Evolutionary conservation across 345 rosid species (phyloP).

Genomic region (Punica granatum): DNA sequence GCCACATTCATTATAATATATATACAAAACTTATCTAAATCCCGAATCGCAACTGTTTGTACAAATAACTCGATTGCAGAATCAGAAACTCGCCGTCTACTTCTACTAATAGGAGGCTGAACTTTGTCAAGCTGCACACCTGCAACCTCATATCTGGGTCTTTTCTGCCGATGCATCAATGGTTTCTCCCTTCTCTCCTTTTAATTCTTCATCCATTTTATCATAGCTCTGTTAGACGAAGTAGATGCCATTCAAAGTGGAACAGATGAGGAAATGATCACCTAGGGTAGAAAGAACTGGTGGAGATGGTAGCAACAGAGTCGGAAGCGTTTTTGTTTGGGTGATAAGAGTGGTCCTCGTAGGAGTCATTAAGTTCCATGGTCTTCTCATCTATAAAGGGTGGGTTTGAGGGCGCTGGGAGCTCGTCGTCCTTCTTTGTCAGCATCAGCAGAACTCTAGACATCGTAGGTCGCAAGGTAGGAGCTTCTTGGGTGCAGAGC

Average conservation of each 20-base stretch:
- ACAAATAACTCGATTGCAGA: neutral
- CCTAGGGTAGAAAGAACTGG: conserved; percentile 74
- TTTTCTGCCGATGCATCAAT: neutral
- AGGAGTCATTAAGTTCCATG: conserved; percentile 57
- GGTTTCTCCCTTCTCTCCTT: neutral
- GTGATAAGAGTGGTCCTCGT: conserved; percentile 28
- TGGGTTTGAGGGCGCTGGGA: conserved; percentile 69
- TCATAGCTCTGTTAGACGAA: neutral
- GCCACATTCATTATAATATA: neutral
- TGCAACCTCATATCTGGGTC: neutral
- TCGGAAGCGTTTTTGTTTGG: conserved; percentile 33
- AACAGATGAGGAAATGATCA: conserved; percentile 19
- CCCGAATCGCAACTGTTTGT: neutral
- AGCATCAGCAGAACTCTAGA: conserved; percentile 67
- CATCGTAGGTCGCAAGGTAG: conserved; percentile 72
- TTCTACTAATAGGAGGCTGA: neutral
- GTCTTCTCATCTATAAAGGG: conserved; percentile 80
- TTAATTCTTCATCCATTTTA: neutral
- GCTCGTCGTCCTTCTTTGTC: conserved; percentile 49
- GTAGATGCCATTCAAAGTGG: neutral
- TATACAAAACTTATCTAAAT: neutral
- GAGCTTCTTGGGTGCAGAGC: conserved; percentile 69
- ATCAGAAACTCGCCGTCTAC: neutral
- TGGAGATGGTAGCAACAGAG: conserved; percentile 49
- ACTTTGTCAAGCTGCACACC: neutral